Evolutionary conservation across 331 rosid species (phyloP).

Genomic region (Acacia pycnantha): DNA sequence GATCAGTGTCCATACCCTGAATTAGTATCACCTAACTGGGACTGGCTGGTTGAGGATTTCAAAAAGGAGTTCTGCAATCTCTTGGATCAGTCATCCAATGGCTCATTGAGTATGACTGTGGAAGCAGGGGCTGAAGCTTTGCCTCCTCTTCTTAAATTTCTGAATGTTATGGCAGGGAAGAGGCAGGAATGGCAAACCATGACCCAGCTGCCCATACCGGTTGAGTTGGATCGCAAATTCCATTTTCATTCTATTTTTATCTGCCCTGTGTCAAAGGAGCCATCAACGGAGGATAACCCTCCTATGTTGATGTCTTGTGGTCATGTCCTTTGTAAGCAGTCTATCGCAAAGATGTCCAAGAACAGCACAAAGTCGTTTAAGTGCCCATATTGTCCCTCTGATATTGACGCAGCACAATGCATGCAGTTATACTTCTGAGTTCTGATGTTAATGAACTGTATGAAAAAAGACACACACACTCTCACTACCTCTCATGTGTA

Average conservation of each 20-base stretch:
- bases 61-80: constrained; percentile 86
- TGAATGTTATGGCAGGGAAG: constrained; percentile 85
- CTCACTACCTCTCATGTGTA: not conserved
- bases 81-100: constrained; percentile 71
- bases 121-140: constrained; percentile 78
- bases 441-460: constrained; percentile 31
- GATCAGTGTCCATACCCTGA: constrained; percentile 69
- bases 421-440: constrained; percentile 37
- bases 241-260: constrained; percentile 95
- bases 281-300: constrained; percentile 81
- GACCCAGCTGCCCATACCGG: constrained; percentile 85
- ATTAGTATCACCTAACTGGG: constrained; percentile 70
- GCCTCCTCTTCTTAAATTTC: constrained; percentile 76
- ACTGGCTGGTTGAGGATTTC: constrained; percentile 63
- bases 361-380: constrained; percentile 69
- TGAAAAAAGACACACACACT: not conserved
- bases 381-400: constrained; percentile 87
- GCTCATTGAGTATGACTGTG: constrained; percentile 77
- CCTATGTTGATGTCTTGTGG: constrained; percentile 92
- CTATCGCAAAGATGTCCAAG: constrained; percentile 90
- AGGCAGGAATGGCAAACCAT: constrained; percentile 85
- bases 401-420: constrained; percentile 59
- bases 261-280: constrained; percentile 95
- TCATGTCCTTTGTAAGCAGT: constrained; percentile 92
- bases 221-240: constrained; percentile 70